phyloP scores from a whole-genome alignment of 768 basidiomycete species.

The Butyriboletus loyo region DNA sequence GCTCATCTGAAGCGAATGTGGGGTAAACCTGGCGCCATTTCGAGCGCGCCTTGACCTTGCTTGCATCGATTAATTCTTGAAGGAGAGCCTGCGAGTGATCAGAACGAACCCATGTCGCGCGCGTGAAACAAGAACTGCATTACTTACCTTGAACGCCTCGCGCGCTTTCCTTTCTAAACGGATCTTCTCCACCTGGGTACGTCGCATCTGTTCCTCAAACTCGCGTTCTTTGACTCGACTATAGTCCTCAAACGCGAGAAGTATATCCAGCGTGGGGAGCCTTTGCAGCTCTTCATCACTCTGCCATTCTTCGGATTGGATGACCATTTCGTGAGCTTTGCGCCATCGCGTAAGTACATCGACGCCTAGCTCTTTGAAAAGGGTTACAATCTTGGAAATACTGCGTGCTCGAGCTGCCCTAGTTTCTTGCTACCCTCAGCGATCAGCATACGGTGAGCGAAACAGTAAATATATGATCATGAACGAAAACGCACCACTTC shows the following conservation, averaged over 20 bases:
- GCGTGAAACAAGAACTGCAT: neutral
- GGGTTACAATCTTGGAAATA: slow-evolving; percentile 74
- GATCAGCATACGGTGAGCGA: slow-evolving; percentile 8
- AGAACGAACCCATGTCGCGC: neutral
- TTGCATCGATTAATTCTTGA: slow-evolving; percentile 58
- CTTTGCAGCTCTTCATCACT: slow-evolving; percentile 72
- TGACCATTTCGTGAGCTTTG: slow-evolving; percentile 71
- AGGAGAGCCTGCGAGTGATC: slow-evolving; percentile 57
- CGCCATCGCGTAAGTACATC: slow-evolving; percentile 95
- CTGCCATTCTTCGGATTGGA: slow-evolving; percentile 77
- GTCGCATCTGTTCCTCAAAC: slow-evolving; percentile 82
- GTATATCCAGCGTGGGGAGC: slow-evolving; percentile 87
- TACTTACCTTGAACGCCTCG: slow-evolving; percentile 78
- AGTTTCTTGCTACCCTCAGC: slow-evolving; percentile 61
- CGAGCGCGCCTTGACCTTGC: slow-evolving; percentile 72
- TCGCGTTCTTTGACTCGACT: slow-evolving; percentile 86
- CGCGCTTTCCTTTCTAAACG: slow-evolving; percentile 85
- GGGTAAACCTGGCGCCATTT: slow-evolving; percentile 94
- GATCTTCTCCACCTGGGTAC: slow-evolving; percentile 77
- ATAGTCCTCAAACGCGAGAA: slow-evolving; percentile 93
- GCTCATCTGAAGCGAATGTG: slow-evolving; percentile 66
- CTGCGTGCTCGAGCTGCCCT: slow-evolving; percentile 75
- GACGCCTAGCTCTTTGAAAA: slow-evolving; percentile 86
- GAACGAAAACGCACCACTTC: slow-evolving; percentile 67
- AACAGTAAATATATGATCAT: neutral